Evolutionary conservation across 73 alveolate genomes (phyloP), one percentile per base, ranked within the genome.

Genomic region (Paramecium pentaurelia): DNA sequence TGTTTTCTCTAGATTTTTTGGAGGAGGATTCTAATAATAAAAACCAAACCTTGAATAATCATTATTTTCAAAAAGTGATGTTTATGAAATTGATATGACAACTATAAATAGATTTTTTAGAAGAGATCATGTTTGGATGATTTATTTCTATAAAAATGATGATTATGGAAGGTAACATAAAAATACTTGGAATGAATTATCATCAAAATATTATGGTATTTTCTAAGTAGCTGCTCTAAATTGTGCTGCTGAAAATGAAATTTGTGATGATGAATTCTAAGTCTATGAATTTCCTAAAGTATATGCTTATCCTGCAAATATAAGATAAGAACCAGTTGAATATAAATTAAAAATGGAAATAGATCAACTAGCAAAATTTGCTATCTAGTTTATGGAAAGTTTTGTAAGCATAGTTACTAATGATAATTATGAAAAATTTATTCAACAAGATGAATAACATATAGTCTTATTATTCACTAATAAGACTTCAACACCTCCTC

Each of bases 191-290:
- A 94, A 73, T 40, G 95, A 92, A 45, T 91, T 98, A 9, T 98
- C 99, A 47, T 96, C 97, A 58, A 96, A 97, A 92, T 88, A 97
- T 88, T 96, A 98, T 92, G 99, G 99, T 9, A 97, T 98, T 44
- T 88, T 98, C 54, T 95, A 95, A 88, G 96, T 96, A 6, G 99
- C 99, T 16, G 99, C 99, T 71, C 96, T 98, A 14, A 98, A 98
- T 92, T 98, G 99, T 93, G 96, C 94, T 40, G 98, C 96, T 60
- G 99, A 98, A 92, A 99, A 96, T 89, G 99, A 96, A 86, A 92
- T 98, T 27, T 98, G 99, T 88, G 99, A 98, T 88, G 99, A 98
- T 71, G 94, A 89, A 93, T 97, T 96, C 86, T 93, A 95, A 25
- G 98, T 98, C 25, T 95, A 85, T 86, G 93, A 95, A 6, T 80